Evolutionary conservation across 2,329 filamentous ascomycete genomes (phyloP).

Genomic region (Botrytis squamosa): DNA sequence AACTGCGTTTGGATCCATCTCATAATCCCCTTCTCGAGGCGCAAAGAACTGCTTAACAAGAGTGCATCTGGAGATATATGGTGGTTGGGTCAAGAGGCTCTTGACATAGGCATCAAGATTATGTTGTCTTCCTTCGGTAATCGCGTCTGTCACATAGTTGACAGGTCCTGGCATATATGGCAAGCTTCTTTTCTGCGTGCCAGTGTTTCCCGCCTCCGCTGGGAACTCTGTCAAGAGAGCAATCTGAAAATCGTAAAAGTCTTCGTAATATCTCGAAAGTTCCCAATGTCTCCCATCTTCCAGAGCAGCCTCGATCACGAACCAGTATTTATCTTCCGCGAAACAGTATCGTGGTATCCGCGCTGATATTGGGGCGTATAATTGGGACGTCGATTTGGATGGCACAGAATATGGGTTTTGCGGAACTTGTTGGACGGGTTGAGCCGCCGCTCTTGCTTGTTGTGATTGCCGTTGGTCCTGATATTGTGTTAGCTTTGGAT

Average conservation of each 20-base stretch:
- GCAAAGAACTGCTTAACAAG: constrained; percentile 89
- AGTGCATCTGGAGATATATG: constrained; percentile 79
- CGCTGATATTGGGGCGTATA: constrained; percentile 76
- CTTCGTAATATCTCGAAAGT: constrained; percentile 90
- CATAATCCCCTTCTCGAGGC: constrained; percentile 86
- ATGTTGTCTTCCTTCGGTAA: constrained; percentile 87
- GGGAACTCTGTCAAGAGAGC: constrained; percentile 90
- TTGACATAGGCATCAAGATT: constrained; percentile 96
- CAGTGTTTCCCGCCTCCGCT: constrained; percentile 84
- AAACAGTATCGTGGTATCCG: constrained; percentile 92
- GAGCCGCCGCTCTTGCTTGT: constrained; percentile 27
- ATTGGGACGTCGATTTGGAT: constrained; percentile 50
- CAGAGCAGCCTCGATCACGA: constrained; percentile 87
- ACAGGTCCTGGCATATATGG: constrained; percentile 99
- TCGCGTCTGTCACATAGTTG: constrained; percentile 96
- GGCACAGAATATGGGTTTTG: constrained; percentile 38
- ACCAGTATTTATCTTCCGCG: constrained; percentile 98
- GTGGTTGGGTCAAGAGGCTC: constrained; percentile 78
- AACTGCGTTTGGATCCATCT: constrained; percentile 71
- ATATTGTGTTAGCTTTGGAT: constrained; percentile 16
- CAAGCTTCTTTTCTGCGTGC: constrained; percentile 73
- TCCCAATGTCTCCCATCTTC: constrained; percentile 93
- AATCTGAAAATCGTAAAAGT: constrained; percentile 99
- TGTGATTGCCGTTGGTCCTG: constrained; percentile 34
- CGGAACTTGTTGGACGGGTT: constrained; percentile 33